Percentiles rank a stretch among this genome's conserved stretches.
Conservation (phyloP, 2,329 filamentous ascomycete species). For the Pestalotiopsis sp. region DNA sequence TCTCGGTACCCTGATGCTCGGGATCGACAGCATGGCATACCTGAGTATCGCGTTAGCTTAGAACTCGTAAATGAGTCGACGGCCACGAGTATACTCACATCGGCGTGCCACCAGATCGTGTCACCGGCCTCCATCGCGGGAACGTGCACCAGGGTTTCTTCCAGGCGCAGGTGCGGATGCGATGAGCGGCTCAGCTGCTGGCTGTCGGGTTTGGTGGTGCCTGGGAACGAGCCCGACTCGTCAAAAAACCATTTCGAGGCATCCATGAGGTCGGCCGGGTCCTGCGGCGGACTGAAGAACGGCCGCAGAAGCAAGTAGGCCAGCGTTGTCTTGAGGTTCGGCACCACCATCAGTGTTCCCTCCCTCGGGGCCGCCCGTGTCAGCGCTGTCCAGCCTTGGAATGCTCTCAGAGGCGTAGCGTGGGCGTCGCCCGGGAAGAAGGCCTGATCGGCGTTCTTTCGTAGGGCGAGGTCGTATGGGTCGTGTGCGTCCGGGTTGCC, state of each 20-base stretch:
- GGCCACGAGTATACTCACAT: conserved; percentile 29
- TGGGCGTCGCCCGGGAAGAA: conserved; percentile 33
- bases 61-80: background rate
- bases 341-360: conserved; percentile 36
- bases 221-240: conserved; percentile 37
- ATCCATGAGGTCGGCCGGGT: conserved; percentile 33
- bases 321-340: conserved; percentile 9
- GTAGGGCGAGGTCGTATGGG: conserved; percentile 31
- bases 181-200: conserved; percentile 37
- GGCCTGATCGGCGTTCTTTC: conserved; percentile 30
- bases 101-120: conserved; percentile 43
- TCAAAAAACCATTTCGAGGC: conserved; percentile 39
- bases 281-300: background rate
- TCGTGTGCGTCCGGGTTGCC: conserved; percentile 31
- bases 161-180: conserved; percentile 40
- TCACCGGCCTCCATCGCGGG: conserved; percentile 40
- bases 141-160: conserved; percentile 39
- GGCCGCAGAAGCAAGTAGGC: conserved; percentile 4
- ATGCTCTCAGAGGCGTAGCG: conserved; percentile 36
- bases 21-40: conserved; percentile 42
- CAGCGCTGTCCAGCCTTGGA: conserved; percentile 41
- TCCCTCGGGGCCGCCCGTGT: conserved; percentile 29
- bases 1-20: conserved; percentile 34
- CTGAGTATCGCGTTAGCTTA: conserved; percentile 16
- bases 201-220: conserved; percentile 35